Base-by-base conservation (phyloP, 1,284 basidiomycete genomes). In the Phellinidium pouzarii region DNA sequence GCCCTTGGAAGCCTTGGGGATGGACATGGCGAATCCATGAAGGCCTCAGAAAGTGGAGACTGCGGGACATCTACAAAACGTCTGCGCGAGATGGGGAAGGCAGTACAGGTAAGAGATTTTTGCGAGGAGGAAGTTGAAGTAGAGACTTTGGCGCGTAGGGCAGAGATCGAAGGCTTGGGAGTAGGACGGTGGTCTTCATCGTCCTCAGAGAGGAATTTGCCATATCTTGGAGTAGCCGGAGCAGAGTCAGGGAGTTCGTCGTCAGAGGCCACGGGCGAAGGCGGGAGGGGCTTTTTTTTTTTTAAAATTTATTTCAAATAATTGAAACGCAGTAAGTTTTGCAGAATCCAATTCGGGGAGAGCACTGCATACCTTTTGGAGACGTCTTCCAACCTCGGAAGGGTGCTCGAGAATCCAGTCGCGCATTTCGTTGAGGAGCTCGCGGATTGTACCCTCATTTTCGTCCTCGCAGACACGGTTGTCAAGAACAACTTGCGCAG, bases 351-450 rank as follows among this genome's bases (percentile, higher is more conserved):
- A 14, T 17, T 3, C 7, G 7, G 38, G 19, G 29, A 11, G 41
- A 9, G 3, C 6, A 46, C 36, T n/a, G n/a, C n/a, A n/a, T 7
- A 53, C 52, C 47, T 53, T 51, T 12, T 44, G 27, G 22, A 48
- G 37, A 11, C 45, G 20, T 25, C 34, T 53, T 26, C 25, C 38
- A 4, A 36, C 31, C 25, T 53, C 52, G 23, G 47, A 45, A n/a
- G 52, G 29, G 12, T 55, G 43, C 29, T 55, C 53, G 9, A 40
- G 6, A 36, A 43, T 42, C 53, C 53, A 55, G 31, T 55, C 53
- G 44, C 53, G 53, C 53, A 55, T 55, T 29, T 55, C 53, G 31
- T 51, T 44, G 19, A 55, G 43, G 19, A 55, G 45, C 11, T n/a
- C 53, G 37, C 53, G 53, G 3, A 55, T 38, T n/a, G 48, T 36